Base-by-base conservation (phyloP, 768 basidiomycete species). In the Amanita jacksonii region DNA sequence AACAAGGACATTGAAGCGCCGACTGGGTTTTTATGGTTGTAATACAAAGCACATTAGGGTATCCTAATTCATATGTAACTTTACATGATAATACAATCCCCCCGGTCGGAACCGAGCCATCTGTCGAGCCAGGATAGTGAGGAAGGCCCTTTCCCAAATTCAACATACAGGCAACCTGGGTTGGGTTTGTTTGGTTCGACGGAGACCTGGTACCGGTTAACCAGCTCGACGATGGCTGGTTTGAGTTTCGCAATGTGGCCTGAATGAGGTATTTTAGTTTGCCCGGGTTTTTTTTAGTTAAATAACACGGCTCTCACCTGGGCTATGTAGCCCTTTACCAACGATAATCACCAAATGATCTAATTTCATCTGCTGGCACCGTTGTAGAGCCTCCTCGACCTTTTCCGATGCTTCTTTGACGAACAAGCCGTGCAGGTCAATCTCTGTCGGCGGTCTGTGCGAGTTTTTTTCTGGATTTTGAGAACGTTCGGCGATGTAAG, bases 371-470 rank as follows among this genome's bases (percentile, higher is more conserved):
- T 57, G 61, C 44, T 79, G 81, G 10, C 86, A 89, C 25, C 74
- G 64, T 54, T 76, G 64, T 20, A 96, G 73, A 9, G 84, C 81
- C 18, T 59, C 53, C 51, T 97, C 93, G 1, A 77, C 80, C 41
- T 72, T 73, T 33, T 73, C 66, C 38, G 94, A 77, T 16, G 92
- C 89, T 63, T 98, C 94, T 56, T 89, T 90, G 49, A 94, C 92
- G 60, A 88, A 94, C 3, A 98, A 65, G 1, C 90, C 93, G 56
- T 97, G 93, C 18, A 97, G 64, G 61, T 97, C 88, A 35, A 96
- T 66, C 59, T 91, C 85, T 1, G 82, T 85, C 0, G 72, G 72
- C 46, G 73, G 61, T 41, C 81, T 79, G 48, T 85, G 78, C 7
- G 27, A 6, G 27, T 28, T 28, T 28, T 28, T 28, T 6, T 28